Percentiles rank a stretch among this genome's conserved stretches.
Evolutionary conservation across 2,329 filamentous ascomycete species (phyloP).

Genomic region (Sporothrix brasiliensis): DNA sequence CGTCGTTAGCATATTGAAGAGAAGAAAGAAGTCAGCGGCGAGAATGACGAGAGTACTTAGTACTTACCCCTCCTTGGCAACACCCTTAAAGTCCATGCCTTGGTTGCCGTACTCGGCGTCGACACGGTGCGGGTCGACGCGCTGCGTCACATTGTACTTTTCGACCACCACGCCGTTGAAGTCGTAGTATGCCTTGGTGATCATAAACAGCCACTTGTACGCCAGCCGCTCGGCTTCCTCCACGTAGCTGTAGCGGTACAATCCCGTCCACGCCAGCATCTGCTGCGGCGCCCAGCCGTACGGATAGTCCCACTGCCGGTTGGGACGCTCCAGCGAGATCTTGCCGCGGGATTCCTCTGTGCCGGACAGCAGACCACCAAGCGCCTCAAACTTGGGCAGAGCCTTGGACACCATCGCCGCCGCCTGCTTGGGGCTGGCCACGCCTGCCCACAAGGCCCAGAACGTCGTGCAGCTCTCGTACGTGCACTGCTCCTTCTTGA

Average conservation of each 20-base stretch:
- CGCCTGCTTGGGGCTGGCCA: conserved; percentile 85
- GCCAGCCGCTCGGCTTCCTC: conserved; percentile 86
- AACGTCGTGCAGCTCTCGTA: conserved; percentile 95
- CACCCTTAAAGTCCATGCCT: conserved; percentile 90
- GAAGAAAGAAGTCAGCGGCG: background rate
- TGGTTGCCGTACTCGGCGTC: conserved; percentile 98
- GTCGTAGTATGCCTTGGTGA: conserved; percentile 96
- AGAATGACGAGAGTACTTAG: background rate
- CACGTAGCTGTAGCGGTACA: conserved; percentile 87
- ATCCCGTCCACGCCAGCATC: conserved; percentile 93
- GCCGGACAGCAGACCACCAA: conserved; percentile 84
- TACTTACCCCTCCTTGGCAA: conserved; percentile 91
- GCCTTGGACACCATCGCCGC: conserved; percentile 76
- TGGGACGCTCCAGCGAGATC: conserved; percentile 79
- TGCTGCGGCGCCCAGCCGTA: conserved; percentile 99
- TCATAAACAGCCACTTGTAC: conserved; percentile 98
- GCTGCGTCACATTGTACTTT: conserved; percentile 95
- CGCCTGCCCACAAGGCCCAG: conserved; percentile 96
- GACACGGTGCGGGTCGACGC: conserved; percentile 87
- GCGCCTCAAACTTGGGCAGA: conserved; percentile 83
- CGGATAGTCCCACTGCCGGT: conserved; percentile 97
- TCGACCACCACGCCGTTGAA: conserved; percentile 98
- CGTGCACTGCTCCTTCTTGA: conserved; percentile 73
- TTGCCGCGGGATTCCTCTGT: conserved; percentile 85
- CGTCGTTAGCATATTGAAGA: conserved; percentile 48